These are phyloP conservation scores for Chaetomium fimeti DNA, from an alignment of 495 filamentous ascomycete genomes.

Conservation along the genomic window DNA sequence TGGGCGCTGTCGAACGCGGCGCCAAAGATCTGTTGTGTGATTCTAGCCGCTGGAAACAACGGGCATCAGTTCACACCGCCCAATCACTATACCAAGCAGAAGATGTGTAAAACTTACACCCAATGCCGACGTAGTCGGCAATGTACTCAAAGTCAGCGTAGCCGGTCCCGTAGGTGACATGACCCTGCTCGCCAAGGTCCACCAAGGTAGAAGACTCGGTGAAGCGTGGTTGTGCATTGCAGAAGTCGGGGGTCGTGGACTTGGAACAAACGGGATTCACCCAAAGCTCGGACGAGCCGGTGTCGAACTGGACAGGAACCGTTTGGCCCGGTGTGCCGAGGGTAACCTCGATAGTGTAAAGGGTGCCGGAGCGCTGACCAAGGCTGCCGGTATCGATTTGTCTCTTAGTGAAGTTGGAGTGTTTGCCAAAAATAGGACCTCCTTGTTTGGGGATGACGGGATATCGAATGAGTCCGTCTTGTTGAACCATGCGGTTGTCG, in stretches of 20 bases:
- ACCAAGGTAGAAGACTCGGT: conserved; percentile 29
- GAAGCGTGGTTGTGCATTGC: conserved; percentile 35
- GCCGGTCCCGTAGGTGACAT: conserved; percentile 33
- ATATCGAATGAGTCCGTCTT: conserved; percentile 26
- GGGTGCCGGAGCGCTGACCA: conserved; percentile 10
- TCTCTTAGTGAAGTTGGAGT: conserved; percentile 17
- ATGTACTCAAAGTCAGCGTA: conserved; percentile 30
- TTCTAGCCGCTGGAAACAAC: conserved; percentile 25
- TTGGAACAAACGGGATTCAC: conserved; percentile 26
- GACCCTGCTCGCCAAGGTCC: conserved; percentile 24
- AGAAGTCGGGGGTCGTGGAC: conserved; percentile 29
- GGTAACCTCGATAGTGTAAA: conserved; percentile 27
- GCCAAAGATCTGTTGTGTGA: conserved; percentile 45
- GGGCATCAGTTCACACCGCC: neutral
- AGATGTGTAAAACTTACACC: conserved; percentile 15
- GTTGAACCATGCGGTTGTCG: conserved; percentile 19
- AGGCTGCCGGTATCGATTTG: conserved; percentile 14
- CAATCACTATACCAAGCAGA: no score
- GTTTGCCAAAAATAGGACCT: conserved; percentile 14
- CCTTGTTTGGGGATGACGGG: conserved; percentile 21
- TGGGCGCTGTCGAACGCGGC: conserved; percentile 36
- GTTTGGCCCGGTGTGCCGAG: conserved; percentile 35
- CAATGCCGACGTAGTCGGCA: conserved; percentile 34
- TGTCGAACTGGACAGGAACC: conserved; percentile 44
- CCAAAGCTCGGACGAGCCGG: conserved; percentile 47